Evolutionary conservation across 352 stramenopile species (phyloP), one percentile per base, ranked within the genome.

Genomic region (Blastocystis sp.): DNA sequence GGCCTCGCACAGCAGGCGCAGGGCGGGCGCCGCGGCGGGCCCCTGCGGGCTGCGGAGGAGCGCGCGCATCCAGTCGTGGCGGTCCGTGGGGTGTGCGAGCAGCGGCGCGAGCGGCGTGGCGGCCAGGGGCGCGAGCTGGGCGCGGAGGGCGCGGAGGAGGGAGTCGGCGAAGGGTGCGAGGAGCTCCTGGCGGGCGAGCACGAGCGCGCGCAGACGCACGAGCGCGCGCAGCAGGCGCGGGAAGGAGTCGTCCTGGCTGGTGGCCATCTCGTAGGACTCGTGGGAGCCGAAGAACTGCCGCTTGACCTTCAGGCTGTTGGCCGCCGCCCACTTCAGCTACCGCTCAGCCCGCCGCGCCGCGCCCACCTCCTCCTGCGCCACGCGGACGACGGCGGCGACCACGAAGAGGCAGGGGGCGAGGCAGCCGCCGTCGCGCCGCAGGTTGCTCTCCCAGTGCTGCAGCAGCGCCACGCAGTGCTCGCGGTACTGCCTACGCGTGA

Each of bases 171-270:
- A 84, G 40, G 65, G 48, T 1, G 23, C 43, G 34, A 84, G 10
- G 34, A 69, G 23, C 2, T 52, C 28, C 10, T 19, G 19, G 23
- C 45, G 34, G 21, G 53, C 17, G 17, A 84, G 60, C 1, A 84
- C 5, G 4, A 70, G n/a, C 21, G 10, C 14, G 28, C 74, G 74
- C 1, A 84, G 74, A 21, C 2, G n/a, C 21, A 84, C n/a, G 41
- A 84, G 2, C 7, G 11, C 21, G 19, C 66, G 53, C 7, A 84
- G 56, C n/a, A 84, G 74, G n/a, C 34, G 34, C 34, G 74, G 74
- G 38, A 84, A 84, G 28, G 74, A 69, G 48, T 84, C 74, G 61
- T 84, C 74, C 17, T 84, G 11, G 21, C 74, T 34, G 5, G 74
- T 84, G 5, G 74, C 74, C 74, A 84, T 84, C 17, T 84, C 45